Evolutionary conservation across 2,329 filamentous ascomycete species (phyloP), one percentile per base, ranked within the genome.

Genomic region (Pleomassaria siparia): DNA sequence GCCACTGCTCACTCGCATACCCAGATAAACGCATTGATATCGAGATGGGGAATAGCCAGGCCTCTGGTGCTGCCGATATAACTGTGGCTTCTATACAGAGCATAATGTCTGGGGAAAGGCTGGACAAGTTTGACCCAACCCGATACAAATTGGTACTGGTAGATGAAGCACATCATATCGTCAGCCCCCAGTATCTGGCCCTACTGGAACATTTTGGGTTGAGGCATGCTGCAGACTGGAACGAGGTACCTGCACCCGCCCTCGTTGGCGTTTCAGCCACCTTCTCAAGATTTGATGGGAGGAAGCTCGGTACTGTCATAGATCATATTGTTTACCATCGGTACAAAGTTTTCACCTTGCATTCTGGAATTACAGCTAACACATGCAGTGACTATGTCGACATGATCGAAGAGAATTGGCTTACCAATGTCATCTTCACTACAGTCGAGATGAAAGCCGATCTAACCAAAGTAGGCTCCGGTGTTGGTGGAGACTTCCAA

Each of bases 271-370:
- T 99, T 2, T 96, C 92, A 9, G 94, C 94, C 3, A 87, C 84
- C 1, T 79, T 87, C 54, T 84, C 82, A n/a, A 73, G 92, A 40
- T 90, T 90, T 50, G 92, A 97, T 64, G 92, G 92, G 0, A 74
- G 95, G 25, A 84, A 82, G 49, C 77, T 97, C 1, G 91, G 91
- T 1, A 79, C 86, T 11, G 91, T 87, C 25, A 94, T 97, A 59
- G 92, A 97, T 60, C 88, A 95, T 63, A 96, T 97, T 51, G 92
- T 96, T 40, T 97, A 96, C 61, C 92, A 97, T 70, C 94, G 91
- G 70, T 74, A 47, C 12, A 69, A 48, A 28, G 5, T 25, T 25
- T 43, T 29, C 33, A 3, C 13, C 8, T 12, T 2, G 7, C 20
- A 7, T 6, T 21, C 22, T 1, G 4, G 11, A 11, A n/a, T 18